Base-by-base conservation (phyloP, 2,329 filamentous ascomycete genomes). In the Hypoxylon sp. region DNA sequence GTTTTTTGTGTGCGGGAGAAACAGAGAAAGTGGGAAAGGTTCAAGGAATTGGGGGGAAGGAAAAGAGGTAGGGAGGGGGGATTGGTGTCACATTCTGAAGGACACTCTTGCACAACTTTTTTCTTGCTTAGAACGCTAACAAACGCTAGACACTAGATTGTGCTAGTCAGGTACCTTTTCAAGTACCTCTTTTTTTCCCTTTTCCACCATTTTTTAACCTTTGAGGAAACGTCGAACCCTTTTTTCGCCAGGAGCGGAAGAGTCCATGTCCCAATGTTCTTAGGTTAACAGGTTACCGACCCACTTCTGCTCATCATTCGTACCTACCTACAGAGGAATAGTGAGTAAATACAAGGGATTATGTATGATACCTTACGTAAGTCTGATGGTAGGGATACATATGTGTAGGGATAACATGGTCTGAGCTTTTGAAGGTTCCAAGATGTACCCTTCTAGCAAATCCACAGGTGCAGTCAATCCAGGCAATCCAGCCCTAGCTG, bases 1-100 rank as follows among this genome's bases (percentile, higher is more conserved):
- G 63, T 50, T 67, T 68, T 71, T 71, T 68, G 65, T 68, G 68
- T 63, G 70, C 70, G 73, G 74, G 67, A 71, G 68, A 70, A 72
- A 71, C 62, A 65, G 68, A 72, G 71, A 70, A 69, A 73, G 65
- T 61, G 68, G 68, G 68, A 67, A 68, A 69, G 63, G 60, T 53
- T 60, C 64, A 63, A 69, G 67, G 63, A 67, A 69, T 60, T 51
- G 61, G 63, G 69, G 55, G 60, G 60, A 48, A 55, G 53, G 32
- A 63, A 60, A 60, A 66, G 60, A 53, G 58, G 58, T 50, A 52
- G 64, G 51, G 65, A 56, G 63, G 59, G 56, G 59, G 62, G 28
- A 63, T 69, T 69, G 63, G 63, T 67, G 67, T 69, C 67, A 69
- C 67, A 69, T 63, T 48, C 60, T 68, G 63, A 56, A 68, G 60